Evolutionary conservation across 2,329 filamentous ascomycete genomes (phyloP), one percentile per base, ranked within the genome.

Genomic region (Aspergillus pseudonomiae): DNA sequence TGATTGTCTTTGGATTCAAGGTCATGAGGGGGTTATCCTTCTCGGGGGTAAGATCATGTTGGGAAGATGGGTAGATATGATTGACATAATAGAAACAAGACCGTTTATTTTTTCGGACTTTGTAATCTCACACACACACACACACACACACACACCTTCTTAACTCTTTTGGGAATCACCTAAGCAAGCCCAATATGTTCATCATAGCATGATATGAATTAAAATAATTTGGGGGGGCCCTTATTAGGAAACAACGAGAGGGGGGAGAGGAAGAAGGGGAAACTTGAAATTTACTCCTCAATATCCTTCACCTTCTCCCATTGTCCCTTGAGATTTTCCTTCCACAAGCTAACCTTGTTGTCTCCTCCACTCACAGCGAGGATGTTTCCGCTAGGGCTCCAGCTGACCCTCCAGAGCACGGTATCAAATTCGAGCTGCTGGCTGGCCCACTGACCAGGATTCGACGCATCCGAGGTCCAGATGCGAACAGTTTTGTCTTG

Each of bases 251-350:
- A 70, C 61, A 67, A 57, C 62, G 62, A 57, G 55, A 66, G 34
- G 46, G 57, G 59, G 57, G 57, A 65, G 60, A 63, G 64, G 60
- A 55, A 60, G 55, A 65, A 59, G 28, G 61, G 60, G 57, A 60
- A 57, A 41, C 43, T 60, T 43, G 58, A 66, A 59, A 48, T 63
- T 66, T 73, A 96, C 82, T 96, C 93, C 78, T 97, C 94, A 77
- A 99, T 94, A 64, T 92, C 93, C 87, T 97, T 97, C 69, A 98
- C 92, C 74, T 91, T 92, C 81, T 98, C 94, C 95, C 95, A 99
- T 76, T 96, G 92, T 61, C 95, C 95, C 77, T 91, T 91, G 71
- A 99, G 83, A 77, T 96, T 96, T 86, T 99, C 95, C 86, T 98
- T 99, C 94, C 94, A 99, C 78, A 99, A 80, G 60, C 91, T 96